Evolutionary conservation across 176 grass and related monocot species (phyloP), one percentile per base, ranked within the genome.

Genomic region (Aegilops bicornis): DNA sequence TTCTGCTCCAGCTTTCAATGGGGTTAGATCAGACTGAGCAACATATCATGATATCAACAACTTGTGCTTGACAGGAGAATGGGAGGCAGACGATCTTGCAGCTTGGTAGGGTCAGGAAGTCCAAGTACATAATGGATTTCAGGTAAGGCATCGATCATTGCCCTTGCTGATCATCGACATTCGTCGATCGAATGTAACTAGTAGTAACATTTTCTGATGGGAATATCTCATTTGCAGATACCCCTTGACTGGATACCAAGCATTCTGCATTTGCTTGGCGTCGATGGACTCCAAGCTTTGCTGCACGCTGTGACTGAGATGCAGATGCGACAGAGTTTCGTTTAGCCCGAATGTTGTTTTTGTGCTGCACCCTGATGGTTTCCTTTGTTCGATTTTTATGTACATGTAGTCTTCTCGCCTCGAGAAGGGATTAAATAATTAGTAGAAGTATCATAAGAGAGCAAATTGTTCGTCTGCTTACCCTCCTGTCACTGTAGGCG

Each of bases 241-340:
- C 82, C 96, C 96, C 0, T 79, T 98, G 74, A 98, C 93, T 50
- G 96, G 96, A 22, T 98, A 98, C 81, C 93, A 98, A 79, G 96
- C 96, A 47, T 94, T 98, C 79, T 96, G 93, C 96, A 92, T 96
- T 29, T 98, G 96, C 62, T 70, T 98, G 83, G 89, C 96, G 17
- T 95, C 96, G 3, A 94, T 96, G 29, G 96, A 98, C 78, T 89
- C 96, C 11, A 98, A 96, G 80, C 88, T 96, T 43, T 98, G 96
- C 47, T 98, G 92, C 84, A 87, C 93, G 5, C 70, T 98, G 6
- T 59, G 54, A 59, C 54, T 98, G 81, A 90, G 36, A 79, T 25
- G 54, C 11, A 35, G 35, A 15, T 56, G 42, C 5, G 5, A 15
- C 16, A 6, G 59, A 52, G 24, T 48, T 76, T 81, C 4, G 62